A percentile compares a stretch with the other conserved stretches of the same genome.
Conservation (phyloP, 257 asterid species). For the Fraxinus anomala region DNA sequence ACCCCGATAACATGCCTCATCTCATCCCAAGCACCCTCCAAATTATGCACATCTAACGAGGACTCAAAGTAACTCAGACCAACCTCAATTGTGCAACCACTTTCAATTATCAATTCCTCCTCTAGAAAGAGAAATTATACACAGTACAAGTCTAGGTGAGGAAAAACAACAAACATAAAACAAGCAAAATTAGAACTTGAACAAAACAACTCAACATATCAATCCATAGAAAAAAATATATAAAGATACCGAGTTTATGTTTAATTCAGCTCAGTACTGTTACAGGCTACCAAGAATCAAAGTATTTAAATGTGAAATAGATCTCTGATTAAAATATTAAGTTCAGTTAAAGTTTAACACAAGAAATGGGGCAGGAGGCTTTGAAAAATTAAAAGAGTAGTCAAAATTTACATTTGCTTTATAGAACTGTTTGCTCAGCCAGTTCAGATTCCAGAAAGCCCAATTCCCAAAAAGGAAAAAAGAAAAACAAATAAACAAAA, state of each 20-base stretch:
- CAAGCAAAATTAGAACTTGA: conserved; percentile 18
- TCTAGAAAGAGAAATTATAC: background rate
- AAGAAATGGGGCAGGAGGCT: conserved; percentile 24
- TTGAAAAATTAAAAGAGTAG: conserved; percentile 23
- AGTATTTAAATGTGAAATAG: conserved; percentile 12
- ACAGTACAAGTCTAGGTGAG: conserved; percentile 16
- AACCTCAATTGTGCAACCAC: background rate
- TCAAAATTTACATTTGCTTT: conserved; percentile 37
- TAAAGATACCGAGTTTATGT: background rate
- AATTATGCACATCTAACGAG: conserved; percentile 45
- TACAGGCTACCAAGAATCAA: conserved; percentile 7
- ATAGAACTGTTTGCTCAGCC: conserved; percentile 30
- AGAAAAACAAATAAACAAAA: background rate
- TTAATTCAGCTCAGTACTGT: conserved; percentile 11
- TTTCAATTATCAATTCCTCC: background rate
- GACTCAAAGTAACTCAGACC: conserved; percentile 19
- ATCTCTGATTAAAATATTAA: conserved; percentile 14
- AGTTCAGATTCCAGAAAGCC: conserved; percentile 38
- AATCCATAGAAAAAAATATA: background rate
- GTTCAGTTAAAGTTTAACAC: conserved; percentile 37
- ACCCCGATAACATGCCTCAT: conserved; percentile 74
- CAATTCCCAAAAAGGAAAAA: conserved; percentile 1
- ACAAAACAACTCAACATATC: background rate
- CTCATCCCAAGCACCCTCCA: conserved; percentile 69
- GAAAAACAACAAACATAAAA: conserved; percentile 1